These are phyloP conservation scores for Hysterangium stoloniferum DNA, from an alignment of 768 basidiomycete genomes.

Conservation along the genomic window DNA sequence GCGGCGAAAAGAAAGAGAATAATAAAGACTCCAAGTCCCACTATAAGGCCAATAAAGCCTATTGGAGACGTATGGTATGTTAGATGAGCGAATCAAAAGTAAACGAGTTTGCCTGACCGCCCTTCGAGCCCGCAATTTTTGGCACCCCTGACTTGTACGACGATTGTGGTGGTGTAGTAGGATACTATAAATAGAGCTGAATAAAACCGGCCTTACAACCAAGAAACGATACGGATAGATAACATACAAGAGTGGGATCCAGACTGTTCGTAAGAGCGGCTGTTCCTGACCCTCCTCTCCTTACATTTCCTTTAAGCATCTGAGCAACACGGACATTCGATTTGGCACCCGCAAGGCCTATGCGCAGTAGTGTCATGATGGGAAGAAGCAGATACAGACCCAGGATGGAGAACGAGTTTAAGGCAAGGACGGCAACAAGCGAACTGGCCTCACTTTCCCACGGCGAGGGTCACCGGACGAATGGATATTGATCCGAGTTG, in stretches of 20 bases:
- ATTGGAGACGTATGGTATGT: conserved; percentile 12
- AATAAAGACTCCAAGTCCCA: conserved; percentile 47
- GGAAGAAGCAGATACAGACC: too few relatives aligned
- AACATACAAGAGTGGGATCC: not conserved
- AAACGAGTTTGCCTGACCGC: conserved; percentile 36
- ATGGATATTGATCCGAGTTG: too few relatives aligned
- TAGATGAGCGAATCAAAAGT: not conserved
- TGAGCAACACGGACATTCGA: not conserved
- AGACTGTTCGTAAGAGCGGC: not conserved
- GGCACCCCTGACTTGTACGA: conserved; percentile 30
- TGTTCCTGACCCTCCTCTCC: not conserved
- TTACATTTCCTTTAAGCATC: not conserved
- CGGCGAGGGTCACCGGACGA: too few relatives aligned
- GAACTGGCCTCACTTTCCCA: too few relatives aligned
- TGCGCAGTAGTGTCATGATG: not conserved
- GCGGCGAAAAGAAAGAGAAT: conserved; percentile 44
- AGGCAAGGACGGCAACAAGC: too few relatives aligned
- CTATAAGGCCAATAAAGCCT: conserved; percentile 59
- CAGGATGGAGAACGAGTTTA: too few relatives aligned
- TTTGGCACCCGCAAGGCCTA: not conserved
- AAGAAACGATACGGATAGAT: not conserved
- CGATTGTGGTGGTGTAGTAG: not conserved
- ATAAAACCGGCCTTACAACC: not conserved
- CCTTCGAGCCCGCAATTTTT: conserved; percentile 42
- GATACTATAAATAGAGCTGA: not conserved